Evolutionary conservation across 306 rosid species (phyloP), one percentile per base, ranked within the genome.

Genomic region (Fagus crenata): DNA sequence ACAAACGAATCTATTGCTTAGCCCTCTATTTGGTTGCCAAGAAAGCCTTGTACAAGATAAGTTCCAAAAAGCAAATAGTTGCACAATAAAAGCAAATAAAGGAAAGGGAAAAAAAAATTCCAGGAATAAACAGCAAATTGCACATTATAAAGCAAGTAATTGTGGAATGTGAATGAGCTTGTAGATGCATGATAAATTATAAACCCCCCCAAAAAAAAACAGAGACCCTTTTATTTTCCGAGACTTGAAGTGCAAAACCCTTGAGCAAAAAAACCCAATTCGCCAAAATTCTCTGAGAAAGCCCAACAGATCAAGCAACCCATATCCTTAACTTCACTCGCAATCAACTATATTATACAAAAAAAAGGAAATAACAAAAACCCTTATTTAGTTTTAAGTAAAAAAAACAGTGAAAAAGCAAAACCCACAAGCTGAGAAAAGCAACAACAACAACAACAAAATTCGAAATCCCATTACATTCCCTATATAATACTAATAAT

Each of bases 281-380:
- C 6, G 8, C 64, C 77, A 69, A 80, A 58, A n/a, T 33, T 83
- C 37, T 72, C 75, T 22, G 0, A 77, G 11, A 59, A 73, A 80
- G 35, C 67, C 60, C 63, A 78, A 41, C 65, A 71, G 81, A 81
- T 81, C 81, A 82, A 69, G 65, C 56, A 74, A 71, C 77, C 7
- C 53, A 36, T 61, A 28, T 74, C 77, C 58, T 73, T 70, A 77
- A 73, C 77, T 81, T 53, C 78, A 72, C 67, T 68, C 64, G 6
- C 46, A 85, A 73, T 71, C 64, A 78, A 40, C 49, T 55, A 46
- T 1, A 13, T 55, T 12, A 74, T 1, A 9, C 71, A 72, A 31
- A n/a, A 18, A n/a, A 53, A 80, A 37, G 18, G 31, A 14, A 49
- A 68, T 28, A 35, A 49, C 14, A 22, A 71, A 55, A 80, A 70